Percentiles rank a stretch among this genome's conserved stretches.
Evolutionary conservation across 306 rosid species (phyloP).

Genomic region (Pyrus bretschneideri): DNA sequence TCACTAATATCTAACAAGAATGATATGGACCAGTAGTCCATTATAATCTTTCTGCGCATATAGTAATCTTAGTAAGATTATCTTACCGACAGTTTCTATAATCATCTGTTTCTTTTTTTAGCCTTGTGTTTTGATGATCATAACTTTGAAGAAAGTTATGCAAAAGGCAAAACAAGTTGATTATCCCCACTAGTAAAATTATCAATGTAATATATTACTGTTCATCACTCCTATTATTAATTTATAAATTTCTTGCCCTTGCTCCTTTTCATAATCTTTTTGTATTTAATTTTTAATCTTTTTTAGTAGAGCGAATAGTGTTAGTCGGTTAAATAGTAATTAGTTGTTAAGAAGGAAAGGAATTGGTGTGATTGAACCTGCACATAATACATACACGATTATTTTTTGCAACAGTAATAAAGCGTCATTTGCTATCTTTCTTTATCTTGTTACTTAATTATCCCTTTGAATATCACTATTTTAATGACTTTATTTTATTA

Average conservation of each 20-base stretch:
- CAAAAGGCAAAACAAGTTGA: conserved; percentile 18
- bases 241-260: not conserved
- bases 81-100: conserved; percentile 19
- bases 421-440: too few species aligned
- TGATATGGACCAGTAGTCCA: conserved; percentile 16
- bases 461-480: not conserved
- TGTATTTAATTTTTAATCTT: too few species aligned
- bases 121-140: not conserved
- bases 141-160: not conserved
- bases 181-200: conserved; percentile 14
- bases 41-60: not conserved
- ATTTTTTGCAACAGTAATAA: too few species aligned
- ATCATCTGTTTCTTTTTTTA: not conserved
- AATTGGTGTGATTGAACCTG: too few species aligned
- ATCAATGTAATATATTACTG: not conserved
- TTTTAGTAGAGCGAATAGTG: too few species aligned
- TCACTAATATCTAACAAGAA: not conserved
- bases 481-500: not conserved
- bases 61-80: not conserved
- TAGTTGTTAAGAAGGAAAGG: not conserved
- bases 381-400: not conserved
- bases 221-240: not conserved
- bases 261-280: not conserved
- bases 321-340: too few species aligned
- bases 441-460: not conserved